A percentile compares a stretch with the other conserved stretches of the same genome.
These are phyloP conservation scores for Brassica rapa DNA, from an alignment of 345 rosid genomes.

Conservation along the genomic window DNA sequence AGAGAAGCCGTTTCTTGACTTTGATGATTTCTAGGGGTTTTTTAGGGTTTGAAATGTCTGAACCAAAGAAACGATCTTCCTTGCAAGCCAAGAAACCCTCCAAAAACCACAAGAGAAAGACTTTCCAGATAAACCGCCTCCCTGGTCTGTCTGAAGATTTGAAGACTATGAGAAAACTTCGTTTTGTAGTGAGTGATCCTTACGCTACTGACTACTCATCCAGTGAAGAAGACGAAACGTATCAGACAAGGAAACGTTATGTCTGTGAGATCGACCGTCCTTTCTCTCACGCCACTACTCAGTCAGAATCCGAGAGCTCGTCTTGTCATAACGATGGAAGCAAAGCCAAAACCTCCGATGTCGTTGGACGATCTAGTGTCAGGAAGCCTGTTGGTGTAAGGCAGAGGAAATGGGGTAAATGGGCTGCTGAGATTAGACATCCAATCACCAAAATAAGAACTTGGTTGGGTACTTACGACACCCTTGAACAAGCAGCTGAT, in stretches of 20 bases:
- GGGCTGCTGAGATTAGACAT: slow-evolving; percentile 97
- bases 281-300: slow-evolving; percentile 27
- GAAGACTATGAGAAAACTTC: slow-evolving; percentile 52
- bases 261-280: slow-evolving; percentile 65
- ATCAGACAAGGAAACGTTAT: slow-evolving; percentile 46
- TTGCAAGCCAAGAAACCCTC: slow-evolving; percentile 32
- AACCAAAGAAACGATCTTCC: slow-evolving; percentile 39
- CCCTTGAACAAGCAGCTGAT: slow-evolving; percentile 82
- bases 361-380: slow-evolving; percentile 15
- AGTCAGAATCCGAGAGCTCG: slow-evolving; percentile 50
- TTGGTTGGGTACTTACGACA: slow-evolving; percentile 89
- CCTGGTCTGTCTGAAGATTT: slow-evolving; percentile 41
- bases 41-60: slow-evolving; percentile 44
- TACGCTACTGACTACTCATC: slow-evolving; percentile 88
- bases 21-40: slow-evolving; percentile 18
- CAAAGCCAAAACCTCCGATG: slow-evolving; percentile 35
- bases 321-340: slow-evolving; percentile 50
- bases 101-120: slow-evolving; percentile 34
- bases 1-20: slow-evolving; percentile 17
- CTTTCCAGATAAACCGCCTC: slow-evolving; percentile 28
- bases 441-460: slow-evolving; percentile 64
- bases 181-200: slow-evolving; percentile 74
- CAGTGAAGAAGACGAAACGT: slow-evolving; percentile 71
- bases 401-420: slow-evolving; percentile 96
- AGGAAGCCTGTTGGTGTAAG: slow-evolving; percentile 65